Evolutionary conservation across 108 stramenopile genomes (phyloP).

Genomic region (Cyclotella choctawhatcheeana): DNA sequence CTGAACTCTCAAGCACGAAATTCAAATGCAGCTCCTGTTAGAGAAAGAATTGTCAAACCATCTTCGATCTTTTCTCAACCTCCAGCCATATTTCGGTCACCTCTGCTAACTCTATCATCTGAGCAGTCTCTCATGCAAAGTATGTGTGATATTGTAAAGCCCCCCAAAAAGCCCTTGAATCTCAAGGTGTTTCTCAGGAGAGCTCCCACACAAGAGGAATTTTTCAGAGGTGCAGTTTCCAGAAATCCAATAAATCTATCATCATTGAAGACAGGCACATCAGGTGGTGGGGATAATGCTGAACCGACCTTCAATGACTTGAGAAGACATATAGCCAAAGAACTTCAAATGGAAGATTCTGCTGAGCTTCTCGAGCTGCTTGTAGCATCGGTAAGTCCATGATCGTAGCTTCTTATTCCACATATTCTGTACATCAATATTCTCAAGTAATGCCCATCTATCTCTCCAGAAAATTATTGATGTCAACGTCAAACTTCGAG

Average conservation of each 20-base stretch:
- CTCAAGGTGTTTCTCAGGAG: slow-evolving; percentile 80
- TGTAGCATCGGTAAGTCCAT: slow-evolving; percentile 48
- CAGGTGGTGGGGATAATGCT: slow-evolving; percentile 37
- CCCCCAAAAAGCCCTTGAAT: slow-evolving; percentile 80
- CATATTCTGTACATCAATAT: no score
- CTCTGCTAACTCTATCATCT: slow-evolving; percentile 43
- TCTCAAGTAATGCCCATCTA: no score
- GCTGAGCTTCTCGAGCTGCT: slow-evolving; percentile 81
- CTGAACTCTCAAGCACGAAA: no score
- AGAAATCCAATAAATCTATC: slow-evolving; percentile 73
- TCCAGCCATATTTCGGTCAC: slow-evolving; percentile 16
- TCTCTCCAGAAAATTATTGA: slow-evolving; percentile 77
- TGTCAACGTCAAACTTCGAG: slow-evolving; percentile 72
- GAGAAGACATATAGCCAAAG: slow-evolving; percentile 77
- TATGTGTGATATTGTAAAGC: slow-evolving; percentile 71
- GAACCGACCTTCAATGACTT: slow-evolving; percentile 80
- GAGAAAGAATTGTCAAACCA: not conserved
- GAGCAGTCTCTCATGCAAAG: slow-evolving; percentile 63
- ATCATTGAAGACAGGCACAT: slow-evolving; percentile 37
- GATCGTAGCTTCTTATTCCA: no score
- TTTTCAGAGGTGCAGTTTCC: slow-evolving; percentile 80
- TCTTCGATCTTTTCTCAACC: slow-evolving; percentile 20
- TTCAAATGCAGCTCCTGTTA: no score
- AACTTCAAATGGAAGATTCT: slow-evolving; percentile 85
- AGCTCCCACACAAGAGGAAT: slow-evolving; percentile 90